These are phyloP conservation scores for Lipomyces sp. DNA, from an alignment of 805 yeast species.

Conservation along the genomic window DNA sequence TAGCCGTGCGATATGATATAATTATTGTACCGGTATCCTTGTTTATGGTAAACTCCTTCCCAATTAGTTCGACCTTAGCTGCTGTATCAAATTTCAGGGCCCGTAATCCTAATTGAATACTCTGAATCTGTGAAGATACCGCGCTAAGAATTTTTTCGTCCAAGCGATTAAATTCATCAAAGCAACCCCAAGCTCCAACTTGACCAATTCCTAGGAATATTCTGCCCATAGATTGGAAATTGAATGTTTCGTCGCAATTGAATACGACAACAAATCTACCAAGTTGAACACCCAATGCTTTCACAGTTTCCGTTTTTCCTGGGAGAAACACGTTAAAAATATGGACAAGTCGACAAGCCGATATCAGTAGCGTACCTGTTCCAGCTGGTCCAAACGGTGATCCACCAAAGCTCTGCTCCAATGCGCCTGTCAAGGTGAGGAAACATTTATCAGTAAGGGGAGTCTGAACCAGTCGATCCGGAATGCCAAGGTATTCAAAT, in stretches of 20 bases:
- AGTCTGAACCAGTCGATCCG: conserved; percentile 75
- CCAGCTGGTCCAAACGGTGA: conserved; percentile 97
- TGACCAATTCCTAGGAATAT: conserved; percentile 77
- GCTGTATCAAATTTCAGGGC: conserved; percentile 7
- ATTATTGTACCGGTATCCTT: conserved; percentile 38
- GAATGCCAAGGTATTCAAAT: conserved; percentile 78
- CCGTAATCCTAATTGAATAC: conserved; percentile 62
- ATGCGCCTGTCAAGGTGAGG: conserved; percentile 72
- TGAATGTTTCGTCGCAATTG: conserved; percentile 89
- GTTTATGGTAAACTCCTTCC: conserved; percentile 36
- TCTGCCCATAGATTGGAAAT: conserved; percentile 76
- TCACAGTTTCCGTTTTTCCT: conserved; percentile 81
- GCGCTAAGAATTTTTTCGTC: conserved; percentile 76
- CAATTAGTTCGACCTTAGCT: conserved; percentile 40
- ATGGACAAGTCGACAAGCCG: background rate
- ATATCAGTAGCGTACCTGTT: conserved; percentile 58
- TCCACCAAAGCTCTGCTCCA: conserved; percentile 79
- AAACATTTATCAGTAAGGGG: conserved; percentile 70
- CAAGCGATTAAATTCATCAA: conserved; percentile 90
- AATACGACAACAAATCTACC: conserved; percentile 86
- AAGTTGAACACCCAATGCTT: conserved; percentile 76
- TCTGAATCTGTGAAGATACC: conserved; percentile 77
- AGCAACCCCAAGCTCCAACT: conserved; percentile 93
- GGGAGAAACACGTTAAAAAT: background rate
- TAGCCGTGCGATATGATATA: background rate